Evolutionary conservation across 2,329 filamentous ascomycete genomes (phyloP), one percentile per base, ranked within the genome.

Genomic region (Clonostachys chloroleuca): DNA sequence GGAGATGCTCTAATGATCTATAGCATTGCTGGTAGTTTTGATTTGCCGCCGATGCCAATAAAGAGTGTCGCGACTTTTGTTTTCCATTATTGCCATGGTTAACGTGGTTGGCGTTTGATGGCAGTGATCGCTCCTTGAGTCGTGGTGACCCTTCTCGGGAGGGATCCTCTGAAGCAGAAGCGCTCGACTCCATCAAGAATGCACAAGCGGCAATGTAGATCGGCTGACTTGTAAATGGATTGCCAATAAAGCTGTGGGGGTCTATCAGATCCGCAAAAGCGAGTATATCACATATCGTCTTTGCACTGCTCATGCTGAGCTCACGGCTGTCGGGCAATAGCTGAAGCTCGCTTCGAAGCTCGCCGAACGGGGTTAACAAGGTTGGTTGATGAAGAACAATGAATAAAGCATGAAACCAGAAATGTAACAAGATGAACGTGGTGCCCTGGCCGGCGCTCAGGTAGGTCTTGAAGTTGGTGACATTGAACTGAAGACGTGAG

Each of bases 161-260:
- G 62, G 17, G 83, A 74, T 49, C 84, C 34, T 56, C 81, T 0
- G 86, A 86, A 18, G 85, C 84, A 51, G 83, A 84, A 13, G 86
- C 79, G 5, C 82, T 84, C 5, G 87, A 89, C 60, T 95, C 90
- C 69, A 90, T 89, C 14, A 95, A 70, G 56, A 95, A 95, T 0
- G 90, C 90, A 59, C 89, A 95, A 1, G 89, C 90, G 1, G 90
- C 90, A 50, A 95, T 92, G 56, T 95, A 95, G 59, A 95, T 95
- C 0, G 90, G 90, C 63, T 95, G 90, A 43, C 87, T 90, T 0
- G 89, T 94, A 54, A 95, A 95, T 0, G 90, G 90, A 50, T 94
- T 95, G 2, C 89, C 89, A 34, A 92, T 85, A 47, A 92, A 89
- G 55, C 89, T 92, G 62, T 89, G 91, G 0, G 87, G 83, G 61